Evolutionary conservation across 805 yeast species (phyloP).

Genomic region (Wickerhamomyces rabaulensis): DNA sequence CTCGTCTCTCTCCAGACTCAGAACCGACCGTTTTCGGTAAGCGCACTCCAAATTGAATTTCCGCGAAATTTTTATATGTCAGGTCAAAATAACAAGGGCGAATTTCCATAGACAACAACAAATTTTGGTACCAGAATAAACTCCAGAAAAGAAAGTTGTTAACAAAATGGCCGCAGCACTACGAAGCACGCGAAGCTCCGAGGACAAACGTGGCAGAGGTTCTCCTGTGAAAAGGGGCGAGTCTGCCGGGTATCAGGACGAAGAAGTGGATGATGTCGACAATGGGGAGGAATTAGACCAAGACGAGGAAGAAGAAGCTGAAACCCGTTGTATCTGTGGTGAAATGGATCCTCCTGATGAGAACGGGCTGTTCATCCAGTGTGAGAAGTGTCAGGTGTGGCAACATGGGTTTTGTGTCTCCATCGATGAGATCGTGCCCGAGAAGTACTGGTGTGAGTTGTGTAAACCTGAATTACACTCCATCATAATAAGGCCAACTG

Average conservation of each 20-base stretch:
- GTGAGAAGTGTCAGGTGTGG: slow-evolving; percentile 93
- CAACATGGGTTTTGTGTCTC: slow-evolving; percentile 98
- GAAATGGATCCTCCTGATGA: slow-evolving; percentile 39
- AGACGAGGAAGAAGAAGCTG: slow-evolving; percentile 37
- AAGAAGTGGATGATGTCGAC: slow-evolving; percentile 12
- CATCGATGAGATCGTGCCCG: slow-evolving; percentile 73
- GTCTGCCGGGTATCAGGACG: slow-evolving; percentile 3
- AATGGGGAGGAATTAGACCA: slow-evolving; percentile 21
- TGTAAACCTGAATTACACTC: slow-evolving; percentile 85
- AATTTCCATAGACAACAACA: neutral
- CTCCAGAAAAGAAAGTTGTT: too few relatives aligned
- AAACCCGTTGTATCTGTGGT: slow-evolving; percentile 41
- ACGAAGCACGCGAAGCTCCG: slow-evolving; percentile 19
- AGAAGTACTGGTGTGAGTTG: slow-evolving; percentile 89
- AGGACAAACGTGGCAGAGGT: slow-evolving; percentile 2
- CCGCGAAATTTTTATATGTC: too few relatives aligned
- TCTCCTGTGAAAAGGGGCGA: neutral
- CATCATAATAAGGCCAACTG: slow-evolving; percentile 40
- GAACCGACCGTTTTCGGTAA: too few relatives aligned
- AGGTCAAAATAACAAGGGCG: neutral
- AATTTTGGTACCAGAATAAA: too few relatives aligned
- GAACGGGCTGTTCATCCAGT: slow-evolving; percentile 69
- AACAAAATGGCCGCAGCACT: slow-evolving; percentile 10
- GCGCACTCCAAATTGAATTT: too few relatives aligned
- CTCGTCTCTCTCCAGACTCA: too few relatives aligned